Percentiles rank a stretch among this genome's conserved stretches.
phyloP scores from a whole-genome alignment of 306 rosid genomes.

The Castanea mollissima region DNA sequence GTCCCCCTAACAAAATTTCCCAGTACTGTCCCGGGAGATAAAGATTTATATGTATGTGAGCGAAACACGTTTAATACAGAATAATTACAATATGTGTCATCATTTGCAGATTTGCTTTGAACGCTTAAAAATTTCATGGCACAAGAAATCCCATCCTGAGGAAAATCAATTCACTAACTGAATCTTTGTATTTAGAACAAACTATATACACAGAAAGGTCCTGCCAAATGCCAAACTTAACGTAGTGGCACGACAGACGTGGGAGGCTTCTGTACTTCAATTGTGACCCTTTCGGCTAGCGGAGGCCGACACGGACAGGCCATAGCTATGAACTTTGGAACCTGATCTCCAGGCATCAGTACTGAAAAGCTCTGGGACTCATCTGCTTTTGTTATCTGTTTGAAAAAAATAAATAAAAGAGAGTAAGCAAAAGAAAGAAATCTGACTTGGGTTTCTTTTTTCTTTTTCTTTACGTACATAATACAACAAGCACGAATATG shows the following conservation, averaged over 20 bases:
- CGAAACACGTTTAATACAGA: no score
- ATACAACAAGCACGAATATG: no score
- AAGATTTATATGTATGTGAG: no score
- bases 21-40: no score
- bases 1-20: no score
- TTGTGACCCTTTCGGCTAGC: conserved; percentile 27
- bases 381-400: conserved; percentile 37
- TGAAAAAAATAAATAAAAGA: not conserved
- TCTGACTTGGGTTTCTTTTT: not conserved
- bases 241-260: not conserved
- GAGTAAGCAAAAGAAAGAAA: not conserved
- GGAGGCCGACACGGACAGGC: conserved; percentile 61
- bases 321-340: conserved; percentile 70
- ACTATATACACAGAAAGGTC: not conserved
- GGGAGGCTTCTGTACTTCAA: conserved; percentile 31
- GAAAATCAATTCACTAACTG: no score
- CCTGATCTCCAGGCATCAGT: conserved; percentile 77
- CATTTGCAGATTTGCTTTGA: no score
- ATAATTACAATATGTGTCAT: no score
- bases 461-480: no score
- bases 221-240: not conserved
- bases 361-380: conserved; percentile 45
- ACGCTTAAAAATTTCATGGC: no score
- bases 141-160: no score
- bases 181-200: no score